phyloP scores from a whole-genome alignment of 495 filamentous ascomycete genomes.

The Daldinia loculata region DNA sequence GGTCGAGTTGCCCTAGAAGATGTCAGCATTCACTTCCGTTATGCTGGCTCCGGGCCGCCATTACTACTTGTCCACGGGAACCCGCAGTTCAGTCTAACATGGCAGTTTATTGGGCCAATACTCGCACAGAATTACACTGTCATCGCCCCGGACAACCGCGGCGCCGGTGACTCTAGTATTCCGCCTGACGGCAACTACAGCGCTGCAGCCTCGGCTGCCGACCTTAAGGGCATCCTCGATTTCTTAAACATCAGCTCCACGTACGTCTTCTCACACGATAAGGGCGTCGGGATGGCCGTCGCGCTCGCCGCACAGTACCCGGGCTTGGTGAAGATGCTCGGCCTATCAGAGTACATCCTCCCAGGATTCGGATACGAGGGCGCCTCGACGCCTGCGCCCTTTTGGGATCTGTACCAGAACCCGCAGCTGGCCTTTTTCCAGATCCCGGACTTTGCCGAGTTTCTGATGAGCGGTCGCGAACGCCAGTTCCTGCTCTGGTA shows the following conservation, averaged over 20 bases:
- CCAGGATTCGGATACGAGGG: background rate
- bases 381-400: background rate
- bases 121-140: background rate
- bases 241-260: constrained; percentile 13
- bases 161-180: background rate
- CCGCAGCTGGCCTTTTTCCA: background rate
- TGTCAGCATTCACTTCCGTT: constrained; percentile 53
- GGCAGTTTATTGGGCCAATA: background rate
- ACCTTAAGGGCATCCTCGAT: background rate
- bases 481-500: constrained; percentile 55
- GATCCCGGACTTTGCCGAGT: background rate
- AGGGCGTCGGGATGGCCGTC: constrained; percentile 51
- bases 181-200: background rate
- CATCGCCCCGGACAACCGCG: background rate
- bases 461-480: constrained; percentile 48
- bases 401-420: background rate
- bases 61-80: constrained; percentile 15
- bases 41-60: constrained; percentile 51
- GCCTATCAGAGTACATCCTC: constrained; percentile 43
- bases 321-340: constrained; percentile 41
- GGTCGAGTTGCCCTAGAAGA: constrained; percentile 49
- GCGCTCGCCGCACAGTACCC: constrained; percentile 48
- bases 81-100: background rate
- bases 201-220: background rate
- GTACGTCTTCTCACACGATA: constrained; percentile 51